Evolutionary conservation across 148 eudicot genomes (phyloP), one percentile per base, ranked within the genome.

Genomic region (Vaccinium corymbosum): DNA sequence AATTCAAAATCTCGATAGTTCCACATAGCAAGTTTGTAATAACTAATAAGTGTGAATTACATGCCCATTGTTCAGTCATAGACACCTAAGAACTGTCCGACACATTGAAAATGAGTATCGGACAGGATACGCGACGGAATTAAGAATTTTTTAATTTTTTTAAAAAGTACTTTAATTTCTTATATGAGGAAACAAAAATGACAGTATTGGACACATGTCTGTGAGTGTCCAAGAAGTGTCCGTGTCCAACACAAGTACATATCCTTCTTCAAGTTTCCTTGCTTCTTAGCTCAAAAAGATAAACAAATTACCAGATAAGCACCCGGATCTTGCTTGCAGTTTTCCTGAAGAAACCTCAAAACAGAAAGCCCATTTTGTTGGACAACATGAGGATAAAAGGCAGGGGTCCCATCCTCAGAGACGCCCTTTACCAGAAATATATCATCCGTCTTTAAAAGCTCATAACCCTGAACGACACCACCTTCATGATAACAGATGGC

Each of bases 381-480:
- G 86, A 97, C 98, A 82, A 93, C 91, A 78, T 94, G 90, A 49
- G 99, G 99, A 90, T 92, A 91, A 86, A 97, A 94, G 85, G 97
- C 99, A 82, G 98, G 97, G 70, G 91, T 89, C 13, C 99, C 99
- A 89, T 97, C 99, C 82, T 97, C 98, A 53, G 99, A 92, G 14
- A 93, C 85, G 6, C 98, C 99, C 86, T 97, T 97, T 42, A 92
- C 42, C 66, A 94, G 94, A 88, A 92, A 91, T 82, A 97, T 94
- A 87, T 97, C 98, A 85, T 97, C 95, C 42, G 99, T 97, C 86
- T 94, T 94, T 83, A 97, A 80, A 66, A 97, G 98, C 88, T 97
- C 99, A 79, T 97, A 97, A 77, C 99, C 95, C 89, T 94, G 97
- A 86, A 97, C 98, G n/a, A 97, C 99, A 71, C 99, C 99, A 89